Conservation (phyloP, 352 stramenopile genomes). For the Phytopythium kandeliae region DNA sequence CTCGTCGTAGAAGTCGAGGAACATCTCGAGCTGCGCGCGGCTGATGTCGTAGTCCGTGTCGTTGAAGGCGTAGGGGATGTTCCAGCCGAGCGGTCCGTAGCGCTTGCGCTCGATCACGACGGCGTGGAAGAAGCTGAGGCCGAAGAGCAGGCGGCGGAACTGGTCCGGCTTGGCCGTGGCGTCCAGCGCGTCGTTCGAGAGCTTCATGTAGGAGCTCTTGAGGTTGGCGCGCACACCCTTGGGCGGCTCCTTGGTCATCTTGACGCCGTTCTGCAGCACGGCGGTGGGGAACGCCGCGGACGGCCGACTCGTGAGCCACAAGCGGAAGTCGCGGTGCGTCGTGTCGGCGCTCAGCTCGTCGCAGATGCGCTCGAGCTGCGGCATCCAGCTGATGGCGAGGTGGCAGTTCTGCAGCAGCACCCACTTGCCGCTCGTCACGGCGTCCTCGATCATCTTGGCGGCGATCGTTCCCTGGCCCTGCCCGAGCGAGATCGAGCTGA, state of each 20-base stretch:
- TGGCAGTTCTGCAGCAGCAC: slow-evolving; percentile 92
- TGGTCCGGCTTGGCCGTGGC: slow-evolving; percentile 72
- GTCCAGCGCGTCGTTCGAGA: slow-evolving; percentile 83
- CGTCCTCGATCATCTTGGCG: slow-evolving; percentile 85
- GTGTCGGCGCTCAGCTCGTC: slow-evolving; percentile 83
- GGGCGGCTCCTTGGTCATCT: slow-evolving; percentile 96
- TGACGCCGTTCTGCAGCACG: slow-evolving; percentile 94
- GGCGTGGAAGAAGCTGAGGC: slow-evolving; percentile 73
- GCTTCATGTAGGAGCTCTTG: slow-evolving; percentile 93
- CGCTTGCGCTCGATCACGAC: slow-evolving; percentile 85
- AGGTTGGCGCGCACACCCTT: slow-evolving; percentile 94
- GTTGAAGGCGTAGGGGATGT: slow-evolving; percentile 94
- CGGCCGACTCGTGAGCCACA: slow-evolving; percentile 88
- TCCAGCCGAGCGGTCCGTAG: slow-evolving; percentile 90
- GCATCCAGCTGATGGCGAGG: slow-evolving; percentile 91
- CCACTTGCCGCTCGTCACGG: slow-evolving; percentile 86
- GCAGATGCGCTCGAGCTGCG: slow-evolving; percentile 89
- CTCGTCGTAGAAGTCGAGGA: slow-evolving; percentile 85
- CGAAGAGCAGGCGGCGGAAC: slow-evolving; percentile 89
- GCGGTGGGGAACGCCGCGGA: slow-evolving; percentile 86
- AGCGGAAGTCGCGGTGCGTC: slow-evolving; percentile 89
- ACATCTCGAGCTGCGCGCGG: slow-evolving; percentile 86
- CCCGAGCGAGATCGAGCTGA: slow-evolving; percentile 88
- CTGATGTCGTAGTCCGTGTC: slow-evolving; percentile 88
- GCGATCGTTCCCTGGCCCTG: slow-evolving; percentile 87